phyloP scores from a whole-genome alignment of 331 rosid genomes.

The Rhamnella rubrinervis region DNA sequence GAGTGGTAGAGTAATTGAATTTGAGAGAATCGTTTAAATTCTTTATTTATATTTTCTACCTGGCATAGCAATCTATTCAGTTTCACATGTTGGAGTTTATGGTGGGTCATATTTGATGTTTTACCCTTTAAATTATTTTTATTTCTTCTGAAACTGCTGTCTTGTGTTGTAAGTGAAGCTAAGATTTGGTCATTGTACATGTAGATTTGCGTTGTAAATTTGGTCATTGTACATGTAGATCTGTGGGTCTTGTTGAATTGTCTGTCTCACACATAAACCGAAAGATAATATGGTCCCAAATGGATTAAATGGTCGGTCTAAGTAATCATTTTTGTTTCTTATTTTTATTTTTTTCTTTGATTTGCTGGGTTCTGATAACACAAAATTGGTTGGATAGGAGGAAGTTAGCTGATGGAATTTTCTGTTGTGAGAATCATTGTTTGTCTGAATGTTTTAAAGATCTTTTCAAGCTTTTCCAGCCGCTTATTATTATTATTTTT shows the following conservation, averaged over 20 bases:
- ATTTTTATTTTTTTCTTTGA: neutral
- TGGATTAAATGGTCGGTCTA: constrained; percentile 27
- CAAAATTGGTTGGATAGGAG: constrained; percentile 11
- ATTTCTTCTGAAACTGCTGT: constrained; percentile 17
- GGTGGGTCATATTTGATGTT: constrained; percentile 8
- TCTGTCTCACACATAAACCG: constrained; percentile 9
- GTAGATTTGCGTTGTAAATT: constrained; percentile 28
- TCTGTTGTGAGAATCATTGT: constrained; percentile 51
- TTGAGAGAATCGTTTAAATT: no score
- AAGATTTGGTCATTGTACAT: constrained; percentile 16
- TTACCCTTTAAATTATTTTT: neutral
- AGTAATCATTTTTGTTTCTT: constrained; percentile 23
- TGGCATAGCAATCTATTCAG: no score
- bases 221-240: constrained; percentile 19
- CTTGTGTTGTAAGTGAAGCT: constrained; percentile 19
- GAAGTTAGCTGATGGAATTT: constrained; percentile 47
- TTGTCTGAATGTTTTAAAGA: constrained; percentile 4
- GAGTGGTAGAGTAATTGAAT: no score
- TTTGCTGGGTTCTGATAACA: constrained; percentile 20
- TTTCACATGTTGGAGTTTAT: constrained; percentile 27
- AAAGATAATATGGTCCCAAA: constrained; percentile 31
- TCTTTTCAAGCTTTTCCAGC: constrained; percentile 8
- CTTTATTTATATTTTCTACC: no score
- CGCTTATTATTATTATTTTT: neutral
- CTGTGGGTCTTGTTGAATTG: constrained; percentile 36